A percentile compares a stretch with the other conserved stretches of the same genome.
These are phyloP conservation scores for Meredithiella fracta DNA, from an alignment of 2,329 filamentous ascomycete species.

Conservation along the genomic window DNA sequence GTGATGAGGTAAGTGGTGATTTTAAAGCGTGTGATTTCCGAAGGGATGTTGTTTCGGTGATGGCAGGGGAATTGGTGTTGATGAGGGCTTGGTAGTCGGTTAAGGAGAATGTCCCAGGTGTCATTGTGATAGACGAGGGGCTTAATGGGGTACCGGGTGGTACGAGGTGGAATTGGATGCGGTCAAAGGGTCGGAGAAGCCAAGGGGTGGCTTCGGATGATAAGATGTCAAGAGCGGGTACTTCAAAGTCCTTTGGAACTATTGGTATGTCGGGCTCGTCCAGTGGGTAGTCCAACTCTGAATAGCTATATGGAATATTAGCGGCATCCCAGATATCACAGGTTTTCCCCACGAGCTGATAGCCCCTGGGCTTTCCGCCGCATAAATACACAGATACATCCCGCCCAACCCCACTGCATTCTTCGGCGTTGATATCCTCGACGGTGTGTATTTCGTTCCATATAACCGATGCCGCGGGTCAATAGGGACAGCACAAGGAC, in stretches of 20 bases:
- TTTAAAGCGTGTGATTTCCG: not conserved
- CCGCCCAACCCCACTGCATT: constrained; percentile 23
- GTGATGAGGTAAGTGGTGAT: not conserved
- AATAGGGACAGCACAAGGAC: constrained; percentile 23
- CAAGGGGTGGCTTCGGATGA: constrained; percentile 16
- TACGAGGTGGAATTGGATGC: constrained; percentile 21
- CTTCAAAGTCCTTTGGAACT: not conserved
- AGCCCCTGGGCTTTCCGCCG: constrained; percentile 24
- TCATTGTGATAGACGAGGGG: not conserved
- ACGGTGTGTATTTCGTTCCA: constrained; percentile 25
- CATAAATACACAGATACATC: constrained; percentile 26
- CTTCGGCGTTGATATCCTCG: constrained; percentile 23
- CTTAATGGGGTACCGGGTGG: constrained; percentile 15
- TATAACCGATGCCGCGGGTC: constrained; percentile 23
- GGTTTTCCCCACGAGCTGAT: constrained; percentile 24
- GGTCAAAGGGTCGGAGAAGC: constrained; percentile 22
- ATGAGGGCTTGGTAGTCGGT: not conserved
- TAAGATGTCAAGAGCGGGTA: not conserved
- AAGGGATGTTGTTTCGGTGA: not conserved
- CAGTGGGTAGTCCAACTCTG: not conserved
- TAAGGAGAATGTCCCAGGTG: not conserved
- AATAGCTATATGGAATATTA: not conserved
- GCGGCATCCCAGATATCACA: constrained; percentile 21
- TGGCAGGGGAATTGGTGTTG: not conserved
- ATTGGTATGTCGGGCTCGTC: not conserved